Base-by-base conservation (phyloP, 176 grass and related monocot genomes). In the Carex littledalei region DNA sequence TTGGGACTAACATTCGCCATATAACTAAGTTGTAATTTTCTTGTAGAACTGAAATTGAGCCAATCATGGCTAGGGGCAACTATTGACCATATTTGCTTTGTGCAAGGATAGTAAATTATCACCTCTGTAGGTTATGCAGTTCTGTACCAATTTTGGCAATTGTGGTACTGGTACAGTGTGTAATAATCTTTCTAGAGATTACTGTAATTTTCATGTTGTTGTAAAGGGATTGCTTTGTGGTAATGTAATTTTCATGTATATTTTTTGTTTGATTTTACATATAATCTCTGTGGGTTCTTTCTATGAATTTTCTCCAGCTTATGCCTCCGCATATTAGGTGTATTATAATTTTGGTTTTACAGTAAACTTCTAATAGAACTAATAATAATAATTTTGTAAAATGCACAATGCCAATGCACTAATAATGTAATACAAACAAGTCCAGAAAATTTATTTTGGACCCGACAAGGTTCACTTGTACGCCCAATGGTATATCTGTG, bases 141-240 rank as follows among this genome's bases (percentile, higher is more conserved):
- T 49, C 24, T 45, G 37, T 65, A 83, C 81, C 81, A 53, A 83
- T 83, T 83, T 81, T 83, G 17, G 21, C 47, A 2, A 37, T 3
- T 54, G 60, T 83, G 13, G 63, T 50, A 54, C 81, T 66, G 81
- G 63, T 83, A 83, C 62, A 16, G 21, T 52, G 32, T 60, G 21
- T 65, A 17, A 67, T 50, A 67, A 67, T 66, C 80, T 65, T 50
- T 41, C 22, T 83, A 83, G 45, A 65, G 80, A 77, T 29, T 54
- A 31, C 47, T 77, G 72, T 77, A 78, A 50, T 50, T 50, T 50
- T 50, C 22, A 78, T 54, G 50, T 56, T 22, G 21, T 29, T 78
- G 74, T 78, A 31, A 76, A 13, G 24, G 5, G 24, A 31, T 56
- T 78, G 14, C 21, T 68, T 17, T 32, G 74, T 78, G 50, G 50